Evolutionary conservation across 2,329 filamentous ascomycete genomes (phyloP).

Genomic region (Byssochlamys sp.): DNA sequence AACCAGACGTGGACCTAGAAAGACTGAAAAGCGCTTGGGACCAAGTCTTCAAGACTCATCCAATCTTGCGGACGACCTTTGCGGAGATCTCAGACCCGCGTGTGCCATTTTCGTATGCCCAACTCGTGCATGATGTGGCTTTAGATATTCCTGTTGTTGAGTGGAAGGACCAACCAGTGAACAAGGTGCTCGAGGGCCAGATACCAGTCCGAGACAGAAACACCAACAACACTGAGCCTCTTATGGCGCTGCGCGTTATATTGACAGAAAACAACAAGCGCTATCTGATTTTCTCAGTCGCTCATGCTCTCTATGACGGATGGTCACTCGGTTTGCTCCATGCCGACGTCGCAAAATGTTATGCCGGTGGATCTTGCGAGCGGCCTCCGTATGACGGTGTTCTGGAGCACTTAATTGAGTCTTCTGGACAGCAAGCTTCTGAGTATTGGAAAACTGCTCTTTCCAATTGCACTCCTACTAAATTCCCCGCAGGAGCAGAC

Average conservation of each 20-base stretch:
- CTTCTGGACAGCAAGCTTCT: slow-evolving; percentile 39
- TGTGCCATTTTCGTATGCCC: slow-evolving; percentile 48
- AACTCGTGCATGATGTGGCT: slow-evolving; percentile 37
- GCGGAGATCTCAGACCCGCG: slow-evolving; percentile 53
- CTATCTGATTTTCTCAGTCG: slow-evolving; percentile 58
- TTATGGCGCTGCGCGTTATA: slow-evolving; percentile 30
- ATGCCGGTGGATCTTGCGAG: slow-evolving; percentile 36
- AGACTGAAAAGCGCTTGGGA: slow-evolving; percentile 54
- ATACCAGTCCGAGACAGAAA: slow-evolving; percentile 5
- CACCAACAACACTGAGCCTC: slow-evolving; percentile 16
- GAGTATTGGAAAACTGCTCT: slow-evolving; percentile 67
- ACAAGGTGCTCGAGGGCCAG: slow-evolving; percentile 6
- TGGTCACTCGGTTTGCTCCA: slow-evolving; percentile 71
- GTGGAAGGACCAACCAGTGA: slow-evolving; percentile 12
- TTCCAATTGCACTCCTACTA: slow-evolving; percentile 37
- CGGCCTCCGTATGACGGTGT: slow-evolving; percentile 45
- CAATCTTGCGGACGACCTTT: slow-evolving; percentile 70
- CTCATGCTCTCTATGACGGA: slow-evolving; percentile 83
- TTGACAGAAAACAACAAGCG: slow-evolving; percentile 17
- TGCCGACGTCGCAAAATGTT: slow-evolving; percentile 58
- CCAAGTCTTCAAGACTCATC: slow-evolving; percentile 48
- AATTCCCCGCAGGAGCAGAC: slow-evolving; percentile 28
- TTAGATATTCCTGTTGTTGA: slow-evolving; percentile 26
- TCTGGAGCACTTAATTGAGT: slow-evolving; percentile 46
- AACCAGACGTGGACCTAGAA: slow-evolving; percentile 43